Evolutionary conservation across 192 early-diverging fungal species (phyloP).

Genomic region (Geranomyces variabilis): DNA sequence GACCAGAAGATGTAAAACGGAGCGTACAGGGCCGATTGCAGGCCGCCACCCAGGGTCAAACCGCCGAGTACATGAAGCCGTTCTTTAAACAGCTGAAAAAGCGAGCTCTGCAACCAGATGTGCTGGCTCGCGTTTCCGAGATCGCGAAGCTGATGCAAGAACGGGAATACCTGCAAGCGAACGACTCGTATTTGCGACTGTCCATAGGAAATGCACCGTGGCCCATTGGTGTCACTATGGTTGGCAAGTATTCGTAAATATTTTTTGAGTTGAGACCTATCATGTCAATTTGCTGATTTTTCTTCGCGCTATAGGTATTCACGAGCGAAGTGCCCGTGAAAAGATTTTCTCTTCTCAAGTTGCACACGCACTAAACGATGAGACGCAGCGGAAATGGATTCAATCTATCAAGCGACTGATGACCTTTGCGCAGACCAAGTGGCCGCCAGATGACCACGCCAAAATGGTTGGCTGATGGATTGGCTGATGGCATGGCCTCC

Average conservation of each 20-base stretch:
- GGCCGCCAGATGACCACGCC: constrained; percentile 76
- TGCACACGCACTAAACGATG: constrained; percentile 97
- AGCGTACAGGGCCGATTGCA: constrained; percentile 79
- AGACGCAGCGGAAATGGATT: constrained; percentile 98
- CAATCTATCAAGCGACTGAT: constrained; percentile 95
- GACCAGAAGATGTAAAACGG: constrained; percentile 80
- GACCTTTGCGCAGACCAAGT: constrained; percentile 91
- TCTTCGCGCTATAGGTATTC: constrained; percentile 69
- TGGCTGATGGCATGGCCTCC: neutral
- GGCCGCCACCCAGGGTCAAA: constrained; percentile 81
- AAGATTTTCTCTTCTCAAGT: constrained; percentile 95
- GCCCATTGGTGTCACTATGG: constrained; percentile 97
- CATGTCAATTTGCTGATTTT: neutral
- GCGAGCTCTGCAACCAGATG: constrained; percentile 76
- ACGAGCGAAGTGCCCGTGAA: constrained; percentile 94
- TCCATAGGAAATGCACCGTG: constrained; percentile 98
- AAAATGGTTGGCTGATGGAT: constrained; percentile 49
- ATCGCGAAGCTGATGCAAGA: constrained; percentile 84
- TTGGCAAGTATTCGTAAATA: constrained; percentile 64
- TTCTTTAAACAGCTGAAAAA: constrained; percentile 84
- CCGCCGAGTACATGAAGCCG: constrained; percentile 87
- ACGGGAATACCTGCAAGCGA: constrained; percentile 89
- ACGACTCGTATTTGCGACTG: constrained; percentile 89
- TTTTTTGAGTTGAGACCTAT: neutral
- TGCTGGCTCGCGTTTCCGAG: constrained; percentile 87